Conservation (phyloP, 495 filamentous ascomycete genomes). For the Penicillium silybi region DNA sequence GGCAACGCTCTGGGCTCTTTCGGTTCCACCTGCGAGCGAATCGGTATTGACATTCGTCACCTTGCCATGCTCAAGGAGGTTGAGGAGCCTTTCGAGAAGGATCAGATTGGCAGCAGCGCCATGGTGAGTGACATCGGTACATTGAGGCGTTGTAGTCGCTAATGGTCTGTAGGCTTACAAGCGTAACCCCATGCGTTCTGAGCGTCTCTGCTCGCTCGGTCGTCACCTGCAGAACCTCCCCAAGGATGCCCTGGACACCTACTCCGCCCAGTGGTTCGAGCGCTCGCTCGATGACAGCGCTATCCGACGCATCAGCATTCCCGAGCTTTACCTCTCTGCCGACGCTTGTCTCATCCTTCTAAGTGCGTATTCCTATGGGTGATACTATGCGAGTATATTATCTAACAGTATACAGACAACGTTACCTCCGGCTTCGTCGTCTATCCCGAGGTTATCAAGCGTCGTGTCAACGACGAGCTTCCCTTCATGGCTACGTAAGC, state of each 20-base stretch:
- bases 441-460: slow-evolving; percentile 73
- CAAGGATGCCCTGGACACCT: slow-evolving; percentile 70
- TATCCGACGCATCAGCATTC: slow-evolving; percentile 67
- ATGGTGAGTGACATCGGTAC: slow-evolving; percentile 34
- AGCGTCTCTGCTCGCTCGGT: slow-evolving; percentile 76
- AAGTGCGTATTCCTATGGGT: slow-evolving; percentile 25
- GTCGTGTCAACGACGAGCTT: slow-evolving; percentile 69
- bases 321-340: slow-evolving; percentile 76
- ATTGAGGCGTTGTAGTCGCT: slow-evolving; percentile 6
- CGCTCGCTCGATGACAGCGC: slow-evolving; percentile 55
- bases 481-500: slow-evolving; percentile 82
- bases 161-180: slow-evolving; percentile 68
- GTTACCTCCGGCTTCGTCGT: slow-evolving; percentile 79
- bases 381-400: background rate
- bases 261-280: slow-evolving; percentile 82
- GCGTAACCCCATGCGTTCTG: slow-evolving; percentile 84
- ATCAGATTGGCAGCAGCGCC: slow-evolving; percentile 50
- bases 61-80: slow-evolving; percentile 77
- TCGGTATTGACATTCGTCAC: slow-evolving; percentile 72
- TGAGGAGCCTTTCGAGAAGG: slow-evolving; percentile 87
- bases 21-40: slow-evolving; percentile 75
- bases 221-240: slow-evolving; percentile 63
- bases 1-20: slow-evolving; percentile 77
- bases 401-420: slow-evolving; percentile 53
- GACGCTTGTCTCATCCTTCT: slow-evolving; percentile 77